Base-by-base conservation (phyloP, 768 basidiomycete species). In the Dacryopinax spathularia region DNA sequence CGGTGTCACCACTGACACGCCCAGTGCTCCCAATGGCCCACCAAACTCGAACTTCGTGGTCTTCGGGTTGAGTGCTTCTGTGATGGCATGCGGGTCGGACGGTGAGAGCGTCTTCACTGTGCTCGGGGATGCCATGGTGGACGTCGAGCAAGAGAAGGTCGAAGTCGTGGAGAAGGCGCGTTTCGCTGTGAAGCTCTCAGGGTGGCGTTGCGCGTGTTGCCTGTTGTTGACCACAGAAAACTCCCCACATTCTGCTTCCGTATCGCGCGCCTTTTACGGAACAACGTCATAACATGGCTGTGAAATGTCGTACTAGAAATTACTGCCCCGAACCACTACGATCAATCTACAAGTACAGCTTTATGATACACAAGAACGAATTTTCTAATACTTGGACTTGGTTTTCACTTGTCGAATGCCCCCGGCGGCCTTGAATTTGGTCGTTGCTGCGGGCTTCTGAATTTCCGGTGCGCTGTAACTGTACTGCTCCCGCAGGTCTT, bases 31-130 rank as follows among this genome's bases (percentile, higher is more conserved):
- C 2, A 80, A 82, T 2, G 90, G 89, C 0, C 91, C 91, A 44
- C 89, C 72, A 71, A 94, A 94, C 70, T 94, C 91, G 73, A 87
- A 92, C 41, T 77, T 72, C 0, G 77, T 83, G 34, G 91, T 87
- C 61, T 79, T 80, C 0, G 89, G 89, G 67, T 89, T 89, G 69
- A 86, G 68, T n/a, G 62, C 43, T 29, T 20, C 48, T 29, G 22
- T 41, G 18, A 41, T 18, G 18, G 22, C 48, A 27, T 56, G 22
- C 10, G 22, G 22, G 31, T 56, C 48, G 48, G 29, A 25, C 3
- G 29, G 3, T 22, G 48, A 3, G 13, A 56, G 15, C 48, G 22
- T 56, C 25, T 56, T 56, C 10, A 27, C 48, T 29, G 3, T 56
- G 12, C 10, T 5, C 18, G 48, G 25, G 25, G 48, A 56, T 18